Conservation (phyloP, 352 stramenopile species). For the Phytophthora ramorum region DNA sequence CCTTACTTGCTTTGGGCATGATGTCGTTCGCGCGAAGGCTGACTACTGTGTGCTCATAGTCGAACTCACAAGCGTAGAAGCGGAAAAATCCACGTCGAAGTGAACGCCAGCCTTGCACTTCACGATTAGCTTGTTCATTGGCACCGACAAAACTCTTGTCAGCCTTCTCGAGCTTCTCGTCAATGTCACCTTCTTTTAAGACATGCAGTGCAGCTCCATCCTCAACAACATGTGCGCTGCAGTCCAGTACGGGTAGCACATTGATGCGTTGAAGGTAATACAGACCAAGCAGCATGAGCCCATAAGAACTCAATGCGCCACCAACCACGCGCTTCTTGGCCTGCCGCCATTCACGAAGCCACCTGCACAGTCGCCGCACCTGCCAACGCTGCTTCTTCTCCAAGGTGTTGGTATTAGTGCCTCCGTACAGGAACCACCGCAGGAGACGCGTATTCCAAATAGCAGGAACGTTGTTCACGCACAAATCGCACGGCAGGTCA, state of each 20-base stretch:
- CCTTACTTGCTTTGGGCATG: slow-evolving; percentile 53
- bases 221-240: slow-evolving; percentile 31
- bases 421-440: slow-evolving; percentile 35
- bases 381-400: slow-evolving; percentile 20
- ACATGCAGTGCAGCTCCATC: slow-evolving; percentile 20
- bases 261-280: slow-evolving; percentile 69
- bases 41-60: slow-evolving; percentile 70
- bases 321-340: slow-evolving; percentile 41
- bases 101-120: slow-evolving; percentile 32
- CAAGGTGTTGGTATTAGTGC: not conserved
- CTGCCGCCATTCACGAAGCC: slow-evolving; percentile 65
- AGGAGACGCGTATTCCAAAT: slow-evolving; percentile 85
- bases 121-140: not conserved
- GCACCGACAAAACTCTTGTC: slow-evolving; percentile 27
- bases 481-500: slow-evolving; percentile 67
- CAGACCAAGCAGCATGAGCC: slow-evolving; percentile 67
- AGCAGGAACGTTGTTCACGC: slow-evolving; percentile 83
- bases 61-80: slow-evolving; percentile 79
- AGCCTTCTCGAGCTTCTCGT: slow-evolving; percentile 19
- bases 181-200: slow-evolving; percentile 33
- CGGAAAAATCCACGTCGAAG: slow-evolving; percentile 72
- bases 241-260: slow-evolving; percentile 59
- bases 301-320: slow-evolving; percentile 70
- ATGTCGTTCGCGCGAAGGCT: slow-evolving; percentile 47
- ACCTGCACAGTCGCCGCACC: slow-evolving; percentile 46